Evolutionary conservation across 176 grass and related monocot genomes (phyloP), one percentile per base, ranked within the genome.

Genomic region (Avena insularis): DNA sequence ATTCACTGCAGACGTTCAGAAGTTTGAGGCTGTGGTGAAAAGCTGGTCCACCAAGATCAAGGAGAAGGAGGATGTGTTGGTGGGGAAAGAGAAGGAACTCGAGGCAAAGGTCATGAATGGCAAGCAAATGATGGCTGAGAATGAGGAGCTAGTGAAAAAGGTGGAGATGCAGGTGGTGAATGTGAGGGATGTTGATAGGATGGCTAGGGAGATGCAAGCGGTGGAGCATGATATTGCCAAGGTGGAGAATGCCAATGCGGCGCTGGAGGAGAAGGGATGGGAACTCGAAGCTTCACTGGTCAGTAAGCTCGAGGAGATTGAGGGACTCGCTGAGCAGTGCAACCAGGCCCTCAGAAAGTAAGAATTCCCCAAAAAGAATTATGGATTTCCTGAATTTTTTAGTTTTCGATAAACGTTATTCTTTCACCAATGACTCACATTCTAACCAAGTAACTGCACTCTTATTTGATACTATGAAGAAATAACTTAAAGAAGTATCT

Each of bases 331-430:
- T 9, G 94, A 93, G 35, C 82, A 89, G 33, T 94, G 92, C 85
- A 98, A 98, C 81, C 92, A 90, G 72, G 83, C 90, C 35, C 65
- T 96, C 51, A 93, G 65, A 89, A 94, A 70, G 97, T 96, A 99
- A 40, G 76, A 62, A 71, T 69, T 17, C 48, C 49, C 58, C 25
- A 9, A 7, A n/a, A 62, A 25, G 2, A 53, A 62, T 33, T 77
- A 69, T 51, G 58, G 56, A 9, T 48, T 72, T 74, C 16, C 57
- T 83, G 54, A 0, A 81, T 68, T 0, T 27, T 33, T 15, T 1
- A 51, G 12, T 76, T 76, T 84, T 9, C 36, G 73, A 12, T 50
- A 50, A 50, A 50, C 12, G 49, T 68, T 50, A 10, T 71, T 51
- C 3, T 40, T 40, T 27, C n/a, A 56, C 80, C 21, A 75, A 59